phyloP scores from a whole-genome alignment of 2,329 filamentous ascomycete species.

The Exophiala mesophila region DNA sequence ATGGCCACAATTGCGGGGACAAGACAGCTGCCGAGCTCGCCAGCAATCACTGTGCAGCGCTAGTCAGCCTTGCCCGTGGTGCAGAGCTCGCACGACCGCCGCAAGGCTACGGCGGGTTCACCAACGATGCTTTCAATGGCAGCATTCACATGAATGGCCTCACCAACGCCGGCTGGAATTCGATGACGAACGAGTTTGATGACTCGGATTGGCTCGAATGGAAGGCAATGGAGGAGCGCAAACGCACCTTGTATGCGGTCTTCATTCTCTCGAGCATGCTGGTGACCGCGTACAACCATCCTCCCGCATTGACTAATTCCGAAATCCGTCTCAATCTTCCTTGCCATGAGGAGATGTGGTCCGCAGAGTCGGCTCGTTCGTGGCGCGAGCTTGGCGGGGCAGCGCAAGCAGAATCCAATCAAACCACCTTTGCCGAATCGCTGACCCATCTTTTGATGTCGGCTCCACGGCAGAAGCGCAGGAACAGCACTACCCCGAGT shows the following conservation, averaged over 20 bases:
- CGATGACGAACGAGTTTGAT: conserved; percentile 41
- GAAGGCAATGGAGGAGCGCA: conserved; percentile 84
- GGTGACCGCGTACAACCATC: conserved; percentile 88
- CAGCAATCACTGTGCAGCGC: conserved; percentile 81
- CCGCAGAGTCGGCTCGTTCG: conserved; percentile 72
- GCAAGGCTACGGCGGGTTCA: conserved; percentile 17
- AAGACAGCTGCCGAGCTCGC: conserved; percentile 88
- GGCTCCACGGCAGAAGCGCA: conserved; percentile 55
- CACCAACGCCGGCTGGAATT: conserved; percentile 40
- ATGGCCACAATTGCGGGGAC: conserved; percentile 90
- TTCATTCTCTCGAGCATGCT: conserved; percentile 88
- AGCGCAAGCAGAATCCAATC: conserved; percentile 63
- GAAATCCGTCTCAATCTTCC: conserved; percentile 86
- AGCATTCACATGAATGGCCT: conserved; percentile 39
- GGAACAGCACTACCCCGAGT: conserved; percentile 25
- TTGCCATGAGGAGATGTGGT: conserved; percentile 88
- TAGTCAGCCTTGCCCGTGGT: conserved; percentile 85
- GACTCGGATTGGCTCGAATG: conserved; percentile 80
- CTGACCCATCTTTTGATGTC: conserved; percentile 75
- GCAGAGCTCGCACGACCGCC: conserved; percentile 65
- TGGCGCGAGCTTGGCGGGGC: conserved; percentile 75
- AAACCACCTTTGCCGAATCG: conserved; percentile 74
- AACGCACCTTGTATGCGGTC: conserved; percentile 84
- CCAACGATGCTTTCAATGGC: conserved; percentile 30
- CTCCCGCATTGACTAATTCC: conserved; percentile 86